These are phyloP conservation scores for Dentipellis sp. DNA, from an alignment of 768 basidiomycete genomes.

Conservation along the genomic window DNA sequence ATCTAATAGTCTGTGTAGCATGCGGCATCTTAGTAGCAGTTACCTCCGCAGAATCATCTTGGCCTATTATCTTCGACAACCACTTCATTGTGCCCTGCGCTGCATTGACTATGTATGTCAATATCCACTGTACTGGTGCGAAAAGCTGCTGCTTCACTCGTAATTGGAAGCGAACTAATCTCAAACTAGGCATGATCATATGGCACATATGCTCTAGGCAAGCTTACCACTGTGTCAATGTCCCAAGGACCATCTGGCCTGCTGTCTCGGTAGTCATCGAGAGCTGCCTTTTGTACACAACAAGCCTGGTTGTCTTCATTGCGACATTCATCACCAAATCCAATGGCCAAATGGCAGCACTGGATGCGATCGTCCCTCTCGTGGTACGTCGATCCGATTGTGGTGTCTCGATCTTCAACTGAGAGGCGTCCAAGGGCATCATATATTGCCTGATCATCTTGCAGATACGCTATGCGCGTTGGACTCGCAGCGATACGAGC, in stretches of 20 bases:
- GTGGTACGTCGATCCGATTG: background rate
- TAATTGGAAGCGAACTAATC: background rate
- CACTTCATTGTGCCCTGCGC: background rate
- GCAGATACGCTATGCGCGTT: background rate
- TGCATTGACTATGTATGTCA: background rate
- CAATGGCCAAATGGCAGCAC: background rate
- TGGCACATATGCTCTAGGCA: background rate
- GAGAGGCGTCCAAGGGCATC: background rate
- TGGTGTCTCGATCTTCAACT: no score
- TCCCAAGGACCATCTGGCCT: background rate
- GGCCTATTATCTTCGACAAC: background rate
- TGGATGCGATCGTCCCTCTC: background rate
- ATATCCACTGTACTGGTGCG: background rate
- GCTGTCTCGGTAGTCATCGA: background rate
- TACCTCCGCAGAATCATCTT: background rate
- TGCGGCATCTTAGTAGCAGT: no score
- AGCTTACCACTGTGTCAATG: background rate
- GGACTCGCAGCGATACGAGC: background rate
- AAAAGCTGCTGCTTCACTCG: background rate
- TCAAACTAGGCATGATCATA: background rate
- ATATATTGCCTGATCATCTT: background rate
- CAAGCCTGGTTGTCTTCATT: background rate
- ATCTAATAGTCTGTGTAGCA: no score
- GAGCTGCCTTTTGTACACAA: background rate
- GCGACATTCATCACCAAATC: background rate